Percentiles rank a stretch among this genome's conserved stretches.
phyloP scores from a whole-genome alignment of 2,329 filamentous ascomycete genomes.

The Fusarium temperatum region DNA sequence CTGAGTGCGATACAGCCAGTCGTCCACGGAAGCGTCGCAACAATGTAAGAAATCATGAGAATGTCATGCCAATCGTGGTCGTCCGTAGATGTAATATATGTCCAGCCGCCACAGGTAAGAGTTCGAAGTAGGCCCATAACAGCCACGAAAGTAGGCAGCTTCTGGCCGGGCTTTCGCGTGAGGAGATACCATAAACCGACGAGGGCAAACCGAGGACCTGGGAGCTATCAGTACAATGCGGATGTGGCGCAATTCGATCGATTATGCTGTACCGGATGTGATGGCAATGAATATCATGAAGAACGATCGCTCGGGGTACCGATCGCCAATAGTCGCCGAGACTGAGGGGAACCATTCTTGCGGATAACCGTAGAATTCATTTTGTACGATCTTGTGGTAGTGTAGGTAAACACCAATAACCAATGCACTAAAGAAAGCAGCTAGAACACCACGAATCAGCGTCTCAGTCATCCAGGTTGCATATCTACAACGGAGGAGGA shows the following conservation, averaged over 20 bases:
- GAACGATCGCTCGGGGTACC: conserved; percentile 94
- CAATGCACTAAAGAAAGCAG: conserved; percentile 87
- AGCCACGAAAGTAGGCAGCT: conserved; percentile 83
- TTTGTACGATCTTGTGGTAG: conserved; percentile 97
- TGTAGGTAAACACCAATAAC: conserved; percentile 83
- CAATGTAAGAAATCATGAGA: conserved; percentile 98
- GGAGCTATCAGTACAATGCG: conserved; percentile 23
- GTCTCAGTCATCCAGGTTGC: conserved; percentile 3
- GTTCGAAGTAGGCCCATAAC: conserved; percentile 86
- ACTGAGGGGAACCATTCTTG: conserved; percentile 98
- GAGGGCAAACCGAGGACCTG: conserved; percentile 88
- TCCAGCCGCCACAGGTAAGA: conserved; percentile 96
- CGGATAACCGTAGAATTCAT: conserved; percentile 94
- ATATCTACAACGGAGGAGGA: not conserved
- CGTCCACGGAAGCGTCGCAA: conserved; percentile 95
- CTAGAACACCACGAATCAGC: conserved; percentile 53
- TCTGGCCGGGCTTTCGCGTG: conserved; percentile 77
- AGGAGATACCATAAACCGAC: conserved; percentile 93
- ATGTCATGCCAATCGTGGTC: conserved; percentile 99
- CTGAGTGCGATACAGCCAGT: conserved; percentile 88
- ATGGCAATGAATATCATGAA: conserved; percentile 98
- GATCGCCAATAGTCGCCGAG: conserved; percentile 95
- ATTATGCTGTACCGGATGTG: conserved; percentile 74
- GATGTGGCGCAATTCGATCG: not conserved
- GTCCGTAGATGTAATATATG: conserved; percentile 97